Conservation (phyloP, 2,329 filamentous ascomycete genomes). For the Penicillium sp. region DNA sequence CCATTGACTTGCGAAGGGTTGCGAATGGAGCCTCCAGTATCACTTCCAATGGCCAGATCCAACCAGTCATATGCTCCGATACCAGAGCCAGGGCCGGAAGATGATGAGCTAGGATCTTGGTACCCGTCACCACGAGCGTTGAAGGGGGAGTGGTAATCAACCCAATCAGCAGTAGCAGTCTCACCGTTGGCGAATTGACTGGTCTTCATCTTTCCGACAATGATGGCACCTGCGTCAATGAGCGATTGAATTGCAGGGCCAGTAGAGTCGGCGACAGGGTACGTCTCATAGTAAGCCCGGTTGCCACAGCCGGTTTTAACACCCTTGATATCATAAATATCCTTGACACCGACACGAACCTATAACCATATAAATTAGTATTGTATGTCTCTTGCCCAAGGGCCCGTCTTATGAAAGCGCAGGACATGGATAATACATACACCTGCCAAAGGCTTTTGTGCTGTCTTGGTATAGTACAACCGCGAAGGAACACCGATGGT, state of each 20-base stretch:
- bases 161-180: constrained; percentile 28
- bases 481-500: constrained; percentile 56
- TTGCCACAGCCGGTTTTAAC: constrained; percentile 58
- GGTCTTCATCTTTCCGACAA: constrained; percentile 38
- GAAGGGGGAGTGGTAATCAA: constrained; percentile 39
- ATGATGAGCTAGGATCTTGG: constrained; percentile 29
- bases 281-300: constrained; percentile 56
- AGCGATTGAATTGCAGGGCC: constrained; percentile 53
- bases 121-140: constrained; percentile 41
- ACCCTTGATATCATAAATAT: constrained; percentile 60
- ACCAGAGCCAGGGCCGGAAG: constrained; percentile 25
- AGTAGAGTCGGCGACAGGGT: constrained; percentile 47
- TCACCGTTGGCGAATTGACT: constrained; percentile 36
- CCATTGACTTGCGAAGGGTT: constrained; percentile 50
- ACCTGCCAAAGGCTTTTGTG: constrained; percentile 54
- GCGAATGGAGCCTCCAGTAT: constrained; percentile 43
- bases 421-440: background rate
- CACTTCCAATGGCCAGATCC: constrained; percentile 51
- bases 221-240: constrained; percentile 57
- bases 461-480: constrained; percentile 53
- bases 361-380: background rate
- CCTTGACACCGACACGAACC: constrained; percentile 55
- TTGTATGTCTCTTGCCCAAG: background rate
- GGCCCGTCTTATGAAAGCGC: background rate
- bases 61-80: constrained; percentile 42